phyloP scores from a whole-genome alignment of 2,329 filamentous ascomycete genomes.

The Ophiosphaerella narmari region DNA sequence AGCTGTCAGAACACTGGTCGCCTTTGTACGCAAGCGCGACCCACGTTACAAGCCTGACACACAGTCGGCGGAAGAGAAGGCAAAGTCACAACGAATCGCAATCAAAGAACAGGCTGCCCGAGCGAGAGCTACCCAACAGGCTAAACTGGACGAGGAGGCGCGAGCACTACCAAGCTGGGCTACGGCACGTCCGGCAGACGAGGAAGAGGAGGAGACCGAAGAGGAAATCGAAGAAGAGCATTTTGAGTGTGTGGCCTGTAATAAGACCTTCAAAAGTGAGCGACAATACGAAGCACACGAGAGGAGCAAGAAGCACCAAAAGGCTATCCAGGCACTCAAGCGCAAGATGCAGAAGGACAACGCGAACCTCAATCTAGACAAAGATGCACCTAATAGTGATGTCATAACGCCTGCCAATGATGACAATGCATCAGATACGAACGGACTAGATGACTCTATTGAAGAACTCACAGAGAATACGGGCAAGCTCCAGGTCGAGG shows the following conservation, averaged over 20 bases:
- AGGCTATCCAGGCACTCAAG: slow-evolving; percentile 78
- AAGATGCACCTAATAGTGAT: slow-evolving; percentile 40
- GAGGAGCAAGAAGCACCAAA: slow-evolving; percentile 94
- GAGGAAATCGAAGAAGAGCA: slow-evolving; percentile 56
- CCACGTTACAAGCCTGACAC: slow-evolving; percentile 79
- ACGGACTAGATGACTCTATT: slow-evolving; percentile 46
- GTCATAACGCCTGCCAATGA: slow-evolving; percentile 40
- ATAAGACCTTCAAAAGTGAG: slow-evolving; percentile 81
- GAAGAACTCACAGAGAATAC: slow-evolving; percentile 23
- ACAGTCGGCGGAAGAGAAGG: slow-evolving; percentile 79
- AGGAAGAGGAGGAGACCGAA: slow-evolving; percentile 60
- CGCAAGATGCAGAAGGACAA: slow-evolving; percentile 85
- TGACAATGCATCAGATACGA: slow-evolving; percentile 13
- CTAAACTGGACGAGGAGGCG: slow-evolving; percentile 68
- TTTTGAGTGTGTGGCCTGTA: slow-evolving; percentile 67
- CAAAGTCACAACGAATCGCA: slow-evolving; percentile 75
- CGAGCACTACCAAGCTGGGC: slow-evolving; percentile 77
- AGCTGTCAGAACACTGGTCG: slow-evolving; percentile 81
- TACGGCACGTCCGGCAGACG: slow-evolving; percentile 60
- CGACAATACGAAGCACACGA: slow-evolving; percentile 91
- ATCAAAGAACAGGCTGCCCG: slow-evolving; percentile 83
- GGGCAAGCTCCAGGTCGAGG: slow-evolving; percentile 17
- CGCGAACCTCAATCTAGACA: slow-evolving; percentile 57
- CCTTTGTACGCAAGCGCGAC: slow-evolving; percentile 89
- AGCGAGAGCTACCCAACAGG: slow-evolving; percentile 78